Conservation (phyloP, 768 basidiomycete species). For the Sutorius australiensis region DNA sequence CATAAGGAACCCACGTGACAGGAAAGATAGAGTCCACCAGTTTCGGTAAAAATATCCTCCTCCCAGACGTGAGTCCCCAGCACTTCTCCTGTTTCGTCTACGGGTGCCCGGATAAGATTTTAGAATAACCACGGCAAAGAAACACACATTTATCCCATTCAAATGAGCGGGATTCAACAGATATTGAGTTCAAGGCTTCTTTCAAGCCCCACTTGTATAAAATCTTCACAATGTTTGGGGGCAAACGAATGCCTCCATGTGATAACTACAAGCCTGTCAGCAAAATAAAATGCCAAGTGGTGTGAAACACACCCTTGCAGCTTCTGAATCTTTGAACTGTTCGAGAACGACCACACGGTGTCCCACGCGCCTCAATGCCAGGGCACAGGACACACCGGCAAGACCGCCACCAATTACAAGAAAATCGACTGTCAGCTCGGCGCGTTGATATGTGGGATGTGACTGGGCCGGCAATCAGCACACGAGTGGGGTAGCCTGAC, state of each 20-base stretch:
- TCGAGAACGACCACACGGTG: constrained; percentile 61
- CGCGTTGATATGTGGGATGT: constrained; percentile 8
- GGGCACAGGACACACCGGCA: constrained; percentile 54
- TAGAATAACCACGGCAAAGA: not conserved
- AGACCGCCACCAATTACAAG: constrained; percentile 51
- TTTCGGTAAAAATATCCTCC: constrained; percentile 44
- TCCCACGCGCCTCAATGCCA: constrained; percentile 51
- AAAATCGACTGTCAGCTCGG: constrained; percentile 34
- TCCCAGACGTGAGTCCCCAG: constrained; percentile 47
- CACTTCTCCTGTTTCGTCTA: constrained; percentile 43
- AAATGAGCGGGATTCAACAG: constrained; percentile 20
- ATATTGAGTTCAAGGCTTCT: constrained; percentile 38
- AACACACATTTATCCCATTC: constrained; percentile 28
- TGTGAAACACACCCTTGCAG: constrained; percentile 29
- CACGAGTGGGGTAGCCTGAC: not conserved
- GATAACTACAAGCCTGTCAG: constrained; percentile 25
- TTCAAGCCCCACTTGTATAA: constrained; percentile 54
- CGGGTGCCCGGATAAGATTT: constrained; percentile 5
- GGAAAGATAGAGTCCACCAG: constrained; percentile 46
- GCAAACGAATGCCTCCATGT: constrained; percentile 43
- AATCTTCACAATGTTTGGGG: constrained; percentile 57
- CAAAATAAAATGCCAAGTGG: not conserved
- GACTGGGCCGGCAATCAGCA: constrained; percentile 9
- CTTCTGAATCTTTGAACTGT: constrained; percentile 38
- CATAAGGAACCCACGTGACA: constrained; percentile 39